phyloP scores from a whole-genome alignment of 805 yeast genomes.

The Candida tallmaniae region DNA sequence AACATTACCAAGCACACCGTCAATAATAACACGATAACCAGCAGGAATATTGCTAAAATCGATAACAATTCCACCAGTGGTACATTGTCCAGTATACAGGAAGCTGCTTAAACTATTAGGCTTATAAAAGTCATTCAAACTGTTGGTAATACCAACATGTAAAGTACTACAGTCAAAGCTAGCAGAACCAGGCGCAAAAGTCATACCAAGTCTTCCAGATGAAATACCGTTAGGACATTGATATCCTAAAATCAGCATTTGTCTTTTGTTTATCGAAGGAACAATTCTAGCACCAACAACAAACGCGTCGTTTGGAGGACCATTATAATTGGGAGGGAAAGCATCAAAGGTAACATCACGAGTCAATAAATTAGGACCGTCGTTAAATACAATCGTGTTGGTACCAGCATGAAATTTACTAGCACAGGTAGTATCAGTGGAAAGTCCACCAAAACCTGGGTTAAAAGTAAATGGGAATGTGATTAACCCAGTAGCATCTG shows the following conservation, averaged over 20 bases:
- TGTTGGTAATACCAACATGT: conserved; percentile 19
- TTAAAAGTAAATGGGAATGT: conserved; percentile 20
- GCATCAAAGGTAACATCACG: conserved; percentile 8
- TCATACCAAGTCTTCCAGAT: conserved; percentile 20
- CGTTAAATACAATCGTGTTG: conserved; percentile 16
- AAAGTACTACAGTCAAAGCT: conserved; percentile 21
- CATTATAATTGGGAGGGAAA: conserved; percentile 6
- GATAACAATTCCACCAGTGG: conserved; percentile 6
- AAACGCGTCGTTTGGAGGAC: background rate
- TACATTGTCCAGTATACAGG: conserved; percentile 14
- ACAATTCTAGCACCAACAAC: conserved; percentile 6
- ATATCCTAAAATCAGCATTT: conserved; percentile 11
- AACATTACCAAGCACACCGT: conserved; percentile 3
- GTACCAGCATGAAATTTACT: conserved; percentile 15
- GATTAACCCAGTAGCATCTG: conserved; percentile 16
- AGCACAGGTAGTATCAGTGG: conserved; percentile 16
- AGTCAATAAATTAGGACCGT: conserved; percentile 14
- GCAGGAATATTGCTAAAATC: conserved; percentile 22
- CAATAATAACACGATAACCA: conserved; percentile 23
- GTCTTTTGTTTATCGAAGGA: conserved; percentile 12
- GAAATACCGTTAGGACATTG: conserved; percentile 18
- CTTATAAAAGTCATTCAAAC: conserved; percentile 9
- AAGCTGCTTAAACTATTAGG: conserved; percentile 3
- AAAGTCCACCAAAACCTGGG: conserved; percentile 13
- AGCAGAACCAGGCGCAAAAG: conserved; percentile 4